phyloP scores from a whole-genome alignment of 352 stramenopile genomes.

The Phytophthora brassicae region DNA sequence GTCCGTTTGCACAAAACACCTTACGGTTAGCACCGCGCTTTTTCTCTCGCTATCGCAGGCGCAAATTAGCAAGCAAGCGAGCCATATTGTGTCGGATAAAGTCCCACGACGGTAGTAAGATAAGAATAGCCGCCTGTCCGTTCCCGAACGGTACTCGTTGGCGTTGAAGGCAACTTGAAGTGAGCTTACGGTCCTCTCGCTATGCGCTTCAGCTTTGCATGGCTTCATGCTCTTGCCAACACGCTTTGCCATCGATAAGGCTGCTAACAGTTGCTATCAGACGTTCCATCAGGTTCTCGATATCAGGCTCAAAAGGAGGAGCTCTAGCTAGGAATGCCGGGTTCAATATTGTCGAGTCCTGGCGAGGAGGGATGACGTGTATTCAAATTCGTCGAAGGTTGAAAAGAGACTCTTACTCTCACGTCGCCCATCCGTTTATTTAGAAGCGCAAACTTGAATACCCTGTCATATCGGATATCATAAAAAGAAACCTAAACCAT shows the following conservation, averaged over 20 bases:
- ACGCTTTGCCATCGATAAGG: background rate
- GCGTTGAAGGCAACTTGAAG: conserved; percentile 11
- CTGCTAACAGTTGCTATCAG: background rate
- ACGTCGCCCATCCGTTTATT: conserved; percentile 32
- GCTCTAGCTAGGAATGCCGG: too few species aligned
- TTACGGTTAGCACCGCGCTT: too few species aligned
- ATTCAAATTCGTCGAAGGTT: background rate
- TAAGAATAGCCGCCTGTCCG: conserved; percentile 1
- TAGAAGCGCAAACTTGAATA: too few species aligned
- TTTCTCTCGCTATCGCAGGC: too few species aligned
- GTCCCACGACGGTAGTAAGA: too few species aligned
- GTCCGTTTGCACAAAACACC: too few species aligned
- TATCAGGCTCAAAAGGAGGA: background rate
- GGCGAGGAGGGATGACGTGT: conserved; percentile 17
- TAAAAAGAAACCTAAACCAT: too few species aligned
- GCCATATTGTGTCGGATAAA: too few species aligned
- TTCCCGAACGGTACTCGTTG: conserved; percentile 13
- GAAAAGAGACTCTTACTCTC: background rate
- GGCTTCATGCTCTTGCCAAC: background rate
- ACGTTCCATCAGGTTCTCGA: background rate
- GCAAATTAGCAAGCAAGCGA: too few species aligned
- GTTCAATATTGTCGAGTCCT: background rate
- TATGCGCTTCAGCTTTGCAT: background rate
- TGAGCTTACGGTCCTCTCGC: too few species aligned
- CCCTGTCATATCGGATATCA: too few species aligned